Conservation (phyloP, 192 early-diverging fungal genomes). For the Pilobolus umbonatus region DNA sequence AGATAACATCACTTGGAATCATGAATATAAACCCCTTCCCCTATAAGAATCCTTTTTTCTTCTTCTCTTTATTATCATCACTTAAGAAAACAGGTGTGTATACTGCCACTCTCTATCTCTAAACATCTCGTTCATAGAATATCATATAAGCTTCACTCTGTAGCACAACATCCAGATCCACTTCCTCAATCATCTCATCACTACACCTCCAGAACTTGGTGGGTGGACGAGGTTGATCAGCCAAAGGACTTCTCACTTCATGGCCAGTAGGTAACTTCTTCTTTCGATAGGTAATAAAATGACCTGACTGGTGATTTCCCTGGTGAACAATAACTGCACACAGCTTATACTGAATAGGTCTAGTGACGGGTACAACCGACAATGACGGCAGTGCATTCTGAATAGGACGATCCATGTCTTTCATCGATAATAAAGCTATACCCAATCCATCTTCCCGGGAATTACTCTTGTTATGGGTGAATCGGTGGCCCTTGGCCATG, state of each 20-base stretch:
- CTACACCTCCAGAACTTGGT: conserved; percentile 67
- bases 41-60: no score
- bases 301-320: conserved; percentile 84
- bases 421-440: conserved; percentile 11
- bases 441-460: conserved; percentile 9
- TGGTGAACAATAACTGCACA: conserved; percentile 78
- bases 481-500: conserved; percentile 13
- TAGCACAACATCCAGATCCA: conserved; percentile 57
- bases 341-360: conserved; percentile 59
- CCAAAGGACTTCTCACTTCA: conserved; percentile 22
- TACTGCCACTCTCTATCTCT: no score
- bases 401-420: conserved; percentile 13
- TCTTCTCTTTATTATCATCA: no score
- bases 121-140: conserved; percentile 60
- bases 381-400: conserved; percentile 17
- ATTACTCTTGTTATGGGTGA: not conserved
- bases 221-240: not conserved
- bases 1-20: no score
- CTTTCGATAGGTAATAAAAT: conserved; percentile 84
- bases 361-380: not conserved
- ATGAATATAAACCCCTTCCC: no score
- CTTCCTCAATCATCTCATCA: conserved; percentile 68
- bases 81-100: no score
- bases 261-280: conserved; percentile 42
- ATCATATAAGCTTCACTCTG: conserved; percentile 70